These are phyloP conservation scores for Leccinum angustisporum DNA, from an alignment of 1,284 basidiomycete species.

Conservation along the genomic window DNA sequence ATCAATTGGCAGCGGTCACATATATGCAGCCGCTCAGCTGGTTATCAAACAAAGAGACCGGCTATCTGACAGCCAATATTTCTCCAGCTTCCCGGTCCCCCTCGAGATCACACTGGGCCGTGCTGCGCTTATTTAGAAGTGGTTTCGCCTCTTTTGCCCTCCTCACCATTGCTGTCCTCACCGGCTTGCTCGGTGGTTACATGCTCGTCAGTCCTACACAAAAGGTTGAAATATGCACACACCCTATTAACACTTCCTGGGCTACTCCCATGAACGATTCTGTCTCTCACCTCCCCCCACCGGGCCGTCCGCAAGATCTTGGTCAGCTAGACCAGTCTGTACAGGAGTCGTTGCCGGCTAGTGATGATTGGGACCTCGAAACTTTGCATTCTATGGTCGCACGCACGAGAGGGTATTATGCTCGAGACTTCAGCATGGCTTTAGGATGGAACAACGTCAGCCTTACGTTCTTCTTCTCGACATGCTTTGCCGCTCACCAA, in stretches of 20 bases:
- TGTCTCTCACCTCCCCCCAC: background rate
- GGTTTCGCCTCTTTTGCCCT: conserved; percentile 16
- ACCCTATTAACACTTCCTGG: conserved; percentile 17
- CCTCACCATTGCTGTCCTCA: conserved; percentile 24
- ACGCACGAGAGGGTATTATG: conserved; percentile 31
- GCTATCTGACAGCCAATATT: conserved; percentile 23
- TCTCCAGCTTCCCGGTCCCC: conserved; percentile 9
- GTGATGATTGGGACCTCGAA: conserved; percentile 24
- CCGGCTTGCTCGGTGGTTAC: conserved; percentile 31
- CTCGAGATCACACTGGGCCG: conserved; percentile 6
- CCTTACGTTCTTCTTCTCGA: background rate
- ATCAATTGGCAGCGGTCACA: background rate
- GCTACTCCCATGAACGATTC: background rate
- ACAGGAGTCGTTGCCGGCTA: conserved; percentile 16
- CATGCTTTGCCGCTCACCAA: conserved; percentile 10
- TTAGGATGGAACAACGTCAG: conserved; percentile 37
- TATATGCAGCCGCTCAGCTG: conserved; percentile 4
- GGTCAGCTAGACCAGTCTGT: background rate
- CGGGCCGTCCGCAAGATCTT: background rate
- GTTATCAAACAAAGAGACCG: conserved; percentile 7
- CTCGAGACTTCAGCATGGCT: conserved; percentile 34
- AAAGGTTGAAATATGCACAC: conserved; percentile 19
- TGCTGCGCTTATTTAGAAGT: conserved; percentile 20
- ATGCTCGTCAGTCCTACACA: conserved; percentile 17
- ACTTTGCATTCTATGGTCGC: conserved; percentile 23